Percentiles rank a stretch among this genome's conserved stretches.
Conservation (phyloP, 371 early-diverging fungal species). For the Mortierella sp. region DNA sequence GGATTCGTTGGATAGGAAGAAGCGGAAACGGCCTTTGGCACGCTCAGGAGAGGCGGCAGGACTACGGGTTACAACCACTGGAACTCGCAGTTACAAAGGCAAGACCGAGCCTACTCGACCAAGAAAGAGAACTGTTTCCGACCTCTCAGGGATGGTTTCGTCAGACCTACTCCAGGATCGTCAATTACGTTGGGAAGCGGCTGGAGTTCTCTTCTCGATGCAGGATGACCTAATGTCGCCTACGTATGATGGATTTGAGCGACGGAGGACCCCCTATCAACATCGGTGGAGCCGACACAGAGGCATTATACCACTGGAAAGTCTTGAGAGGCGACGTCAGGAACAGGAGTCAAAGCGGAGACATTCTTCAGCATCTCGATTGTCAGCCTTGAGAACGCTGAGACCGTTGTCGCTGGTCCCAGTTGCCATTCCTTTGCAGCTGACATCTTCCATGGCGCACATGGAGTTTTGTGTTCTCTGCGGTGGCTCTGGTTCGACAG, state of each 20-base stretch:
- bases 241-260: background rate
- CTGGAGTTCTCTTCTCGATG: constrained; percentile 51
- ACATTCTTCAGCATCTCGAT: background rate
- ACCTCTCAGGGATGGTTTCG: constrained; percentile 48
- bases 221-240: constrained; percentile 30
- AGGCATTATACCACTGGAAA: constrained; percentile 23
- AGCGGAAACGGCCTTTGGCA: constrained; percentile 38
- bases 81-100: constrained; percentile 8
- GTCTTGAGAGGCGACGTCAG: constrained; percentile 32
- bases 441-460: background rate
- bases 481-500: constrained; percentile 20
- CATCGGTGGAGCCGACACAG: constrained; percentile 15
- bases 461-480: constrained; percentile 28
- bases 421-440: constrained; percentile 1
- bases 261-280: background rate
- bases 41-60: constrained; percentile 22
- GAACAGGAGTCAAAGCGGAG: constrained; percentile 4
- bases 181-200: constrained; percentile 49
- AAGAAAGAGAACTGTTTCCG: constrained; percentile 48
- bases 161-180: constrained; percentile 25
- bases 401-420: constrained; percentile 17
- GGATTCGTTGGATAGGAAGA: constrained; percentile 32
- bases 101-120: constrained; percentile 22
- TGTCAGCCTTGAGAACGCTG: constrained; percentile 20
- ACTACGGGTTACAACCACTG: constrained; percentile 20